phyloP scores from a whole-genome alignment of 2,329 filamentous ascomycete species.

The Claviceps lovelessii region DNA sequence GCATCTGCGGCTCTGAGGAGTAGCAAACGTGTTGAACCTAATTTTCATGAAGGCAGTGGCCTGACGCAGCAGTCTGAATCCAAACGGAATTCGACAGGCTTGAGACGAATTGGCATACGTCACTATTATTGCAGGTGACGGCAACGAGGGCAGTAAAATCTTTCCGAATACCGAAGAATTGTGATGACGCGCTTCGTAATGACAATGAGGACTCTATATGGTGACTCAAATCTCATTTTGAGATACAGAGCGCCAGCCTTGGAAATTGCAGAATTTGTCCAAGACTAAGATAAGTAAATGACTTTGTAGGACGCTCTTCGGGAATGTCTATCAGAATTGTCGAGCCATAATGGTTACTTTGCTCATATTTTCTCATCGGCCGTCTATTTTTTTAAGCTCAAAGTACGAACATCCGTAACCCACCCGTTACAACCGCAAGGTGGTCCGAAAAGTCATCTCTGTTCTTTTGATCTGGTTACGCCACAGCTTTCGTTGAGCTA shows the following conservation, averaged over 20 bases:
- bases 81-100: not conserved
- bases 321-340: not conserved
- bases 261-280: not conserved
- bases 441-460: not conserved
- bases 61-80: too few species aligned
- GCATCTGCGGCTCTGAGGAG: not conserved
- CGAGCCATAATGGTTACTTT: not conserved
- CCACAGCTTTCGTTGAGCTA: not conserved
- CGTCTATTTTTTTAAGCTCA: not conserved
- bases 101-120: not conserved
- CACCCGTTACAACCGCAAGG: not conserved
- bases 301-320: not conserved
- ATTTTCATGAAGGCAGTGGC: not conserved
- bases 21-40: not conserved
- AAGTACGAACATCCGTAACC: not conserved
- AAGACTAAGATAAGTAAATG: not conserved
- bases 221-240: not conserved
- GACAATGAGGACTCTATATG: not conserved
- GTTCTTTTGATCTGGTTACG: not conserved
- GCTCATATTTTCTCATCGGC: not conserved
- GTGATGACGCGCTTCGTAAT: not conserved
- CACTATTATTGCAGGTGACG: too few species aligned
- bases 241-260: not conserved
- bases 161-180: not conserved
- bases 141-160: not conserved